A percentile compares a stretch with the other conserved stretches of the same genome.
phyloP scores from a whole-genome alignment of 805 yeast species.

The Jamesozyma hellenica region DNA sequence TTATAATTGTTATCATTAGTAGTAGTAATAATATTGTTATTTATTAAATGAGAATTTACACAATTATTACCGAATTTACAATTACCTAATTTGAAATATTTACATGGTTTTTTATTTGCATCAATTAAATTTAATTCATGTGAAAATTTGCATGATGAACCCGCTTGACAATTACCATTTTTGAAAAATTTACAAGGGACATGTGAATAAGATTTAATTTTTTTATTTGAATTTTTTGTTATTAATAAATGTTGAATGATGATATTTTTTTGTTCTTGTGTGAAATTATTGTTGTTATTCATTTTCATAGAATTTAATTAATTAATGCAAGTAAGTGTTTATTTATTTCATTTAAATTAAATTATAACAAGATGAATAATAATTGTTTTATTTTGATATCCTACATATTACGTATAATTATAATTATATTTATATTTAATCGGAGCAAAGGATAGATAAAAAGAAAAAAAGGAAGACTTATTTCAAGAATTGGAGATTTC shows the following conservation, averaged over 20 bases:
- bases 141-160: conserved; percentile 81
- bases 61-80: conserved; percentile 93
- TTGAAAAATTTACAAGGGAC: conserved; percentile 92
- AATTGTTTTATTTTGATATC: too few relatives aligned
- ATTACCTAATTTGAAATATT: conserved; percentile 91
- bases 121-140: conserved; percentile 55
- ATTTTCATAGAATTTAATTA: too few relatives aligned
- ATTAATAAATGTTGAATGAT: conserved; percentile 22
- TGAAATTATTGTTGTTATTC: conserved; percentile 5
- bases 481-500: too few relatives aligned
- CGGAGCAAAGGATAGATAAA: too few relatives aligned
- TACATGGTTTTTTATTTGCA: conserved; percentile 47
- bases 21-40: neutral
- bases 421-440: too few relatives aligned
- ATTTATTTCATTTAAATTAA: too few relatives aligned
- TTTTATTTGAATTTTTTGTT: conserved; percentile 18
- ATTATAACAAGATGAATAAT: too few relatives aligned
- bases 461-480: too few relatives aligned
- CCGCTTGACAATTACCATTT: conserved; percentile 95
- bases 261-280: conserved; percentile 20
- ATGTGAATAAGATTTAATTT: conserved; percentile 41
- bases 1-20: neutral
- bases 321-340: too few relatives aligned
- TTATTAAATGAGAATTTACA: conserved; percentile 72
- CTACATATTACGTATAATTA: neutral